These are phyloP conservation scores for Salix koriyanagi DNA, from an alignment of 345 rosid genomes.

Conservation along the genomic window DNA sequence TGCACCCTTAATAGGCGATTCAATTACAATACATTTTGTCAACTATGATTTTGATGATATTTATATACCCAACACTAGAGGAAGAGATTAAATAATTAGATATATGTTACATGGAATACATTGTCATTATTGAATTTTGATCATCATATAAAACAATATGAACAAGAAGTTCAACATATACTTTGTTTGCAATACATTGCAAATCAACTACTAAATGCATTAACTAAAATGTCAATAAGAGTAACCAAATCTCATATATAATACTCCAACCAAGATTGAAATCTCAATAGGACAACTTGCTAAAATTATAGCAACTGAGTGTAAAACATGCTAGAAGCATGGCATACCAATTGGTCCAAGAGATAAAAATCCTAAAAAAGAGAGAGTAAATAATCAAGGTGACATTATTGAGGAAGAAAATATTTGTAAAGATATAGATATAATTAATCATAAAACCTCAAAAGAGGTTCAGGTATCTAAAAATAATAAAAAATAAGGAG, in stretches of 20 bases:
- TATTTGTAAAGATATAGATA: neutral
- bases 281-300: too few species aligned
- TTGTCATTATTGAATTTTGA: too few species aligned
- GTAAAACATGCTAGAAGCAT: neutral
- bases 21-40: neutral
- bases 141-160: neutral
- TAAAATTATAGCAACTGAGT: neutral
- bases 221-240: neutral
- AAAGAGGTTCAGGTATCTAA: neutral
- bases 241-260: neutral
- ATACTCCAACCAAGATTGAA: neutral
- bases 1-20: neutral
- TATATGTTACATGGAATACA: too few species aligned
- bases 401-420: neutral
- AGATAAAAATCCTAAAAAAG: neutral
- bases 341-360: neutral
- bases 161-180: neutral
- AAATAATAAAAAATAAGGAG: neutral
- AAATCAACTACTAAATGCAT: neutral
- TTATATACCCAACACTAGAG: neutral
- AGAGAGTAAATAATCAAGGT: neutral
- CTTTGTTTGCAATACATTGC: neutral
- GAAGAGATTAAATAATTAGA: neutral
- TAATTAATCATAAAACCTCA: neutral
- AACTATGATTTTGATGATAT: conserved; percentile 3